Evolutionary conservation across 202 grass and related monocot genomes (phyloP), one percentile per base, ranked within the genome.

Genomic region (Digitaria exilis): DNA sequence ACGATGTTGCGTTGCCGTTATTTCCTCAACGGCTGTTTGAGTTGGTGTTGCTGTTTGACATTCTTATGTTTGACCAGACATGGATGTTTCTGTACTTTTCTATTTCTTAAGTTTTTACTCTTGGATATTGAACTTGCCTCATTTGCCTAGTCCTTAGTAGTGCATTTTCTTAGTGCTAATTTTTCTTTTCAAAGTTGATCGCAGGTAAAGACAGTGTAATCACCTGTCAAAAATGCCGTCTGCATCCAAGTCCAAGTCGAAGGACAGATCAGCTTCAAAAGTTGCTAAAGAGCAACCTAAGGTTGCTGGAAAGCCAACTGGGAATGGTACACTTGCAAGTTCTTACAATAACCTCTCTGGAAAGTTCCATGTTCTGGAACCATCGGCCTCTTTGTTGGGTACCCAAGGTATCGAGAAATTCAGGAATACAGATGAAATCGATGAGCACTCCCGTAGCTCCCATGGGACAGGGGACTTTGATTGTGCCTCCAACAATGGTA

Each of bases 201-300:
- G 63, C 80, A 90, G 88, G 84, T 80, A 57, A 65, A 37, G 16
- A 68, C 70, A 45, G 45, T 85, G 45, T 45, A 65, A 54, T 63
- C 28, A 31, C 56, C 42, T 46, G 62, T 63, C 45, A 65, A 39
- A 87, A 90, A 98, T 98, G 96, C 92, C 91, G 7, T 94, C 96
- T 76, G 91, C 90, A 67, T 91, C 90, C 67, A 98, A 95, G 91
- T 93, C 90, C 73, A 98, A 98, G 83, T 88, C 90, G 2, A 97
- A 94, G 69, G 89, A 92, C 22, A 92, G 84, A 67, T 87, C 87
- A 85, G 79, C 85, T 77, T 66, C 93, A 37, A 95, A 87, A 73
- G 81, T 75, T 77, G 81, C 86, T 30, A 95, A 88, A 81, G 93
- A 94, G 87, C 88, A 93, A 83, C 76, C 82, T 41, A 98, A 91